Conservation (phyloP, 1,139 yeast species). For the Arxiozyma bovina region DNA sequence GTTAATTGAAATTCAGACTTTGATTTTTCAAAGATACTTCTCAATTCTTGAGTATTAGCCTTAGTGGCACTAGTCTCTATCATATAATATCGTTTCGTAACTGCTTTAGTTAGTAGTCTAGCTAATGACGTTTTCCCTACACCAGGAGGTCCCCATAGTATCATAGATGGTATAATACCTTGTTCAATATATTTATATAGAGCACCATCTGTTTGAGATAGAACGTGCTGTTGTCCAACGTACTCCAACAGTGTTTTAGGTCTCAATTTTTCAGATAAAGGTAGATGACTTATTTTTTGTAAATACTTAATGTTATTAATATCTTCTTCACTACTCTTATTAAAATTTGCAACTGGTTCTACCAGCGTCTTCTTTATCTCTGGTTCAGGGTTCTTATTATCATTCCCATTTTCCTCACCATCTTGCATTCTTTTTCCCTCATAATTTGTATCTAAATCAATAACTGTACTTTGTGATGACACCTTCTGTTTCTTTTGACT, state of each 20-base stretch:
- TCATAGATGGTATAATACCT: slow-evolving; percentile 68
- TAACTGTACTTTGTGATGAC: not conserved
- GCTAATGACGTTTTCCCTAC: slow-evolving; percentile 86
- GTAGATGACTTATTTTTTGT: slow-evolving; percentile 45
- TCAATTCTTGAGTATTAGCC: slow-evolving; percentile 60
- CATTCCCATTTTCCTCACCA: not conserved
- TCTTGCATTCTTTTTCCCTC: not conserved
- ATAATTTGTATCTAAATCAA: slow-evolving; percentile 9
- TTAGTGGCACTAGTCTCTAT: slow-evolving; percentile 84
- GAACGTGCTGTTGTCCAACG: slow-evolving; percentile 69
- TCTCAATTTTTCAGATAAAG: slow-evolving; percentile 77
- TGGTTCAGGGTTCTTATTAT: not conserved
- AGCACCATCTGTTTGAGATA: slow-evolving; percentile 67
- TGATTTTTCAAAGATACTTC: slow-evolving; percentile 66
- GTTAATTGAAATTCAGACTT: slow-evolving; percentile 58
- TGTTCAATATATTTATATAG: slow-evolving; percentile 55
- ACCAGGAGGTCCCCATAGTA: slow-evolving; percentile 95
- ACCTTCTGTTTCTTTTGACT: not conserved
- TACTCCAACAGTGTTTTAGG: slow-evolving; percentile 70
- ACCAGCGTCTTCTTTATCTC: not conserved
- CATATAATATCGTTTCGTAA: slow-evolving; percentile 43
- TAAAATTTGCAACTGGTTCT: slow-evolving; percentile 2
- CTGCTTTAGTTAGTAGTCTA: slow-evolving; percentile 35
- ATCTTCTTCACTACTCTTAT: slow-evolving; percentile 19
- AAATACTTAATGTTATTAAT: slow-evolving; percentile 30